phyloP scores from a whole-genome alignment of 1,139 yeast species.

The Geotrichum bryndzae region DNA sequence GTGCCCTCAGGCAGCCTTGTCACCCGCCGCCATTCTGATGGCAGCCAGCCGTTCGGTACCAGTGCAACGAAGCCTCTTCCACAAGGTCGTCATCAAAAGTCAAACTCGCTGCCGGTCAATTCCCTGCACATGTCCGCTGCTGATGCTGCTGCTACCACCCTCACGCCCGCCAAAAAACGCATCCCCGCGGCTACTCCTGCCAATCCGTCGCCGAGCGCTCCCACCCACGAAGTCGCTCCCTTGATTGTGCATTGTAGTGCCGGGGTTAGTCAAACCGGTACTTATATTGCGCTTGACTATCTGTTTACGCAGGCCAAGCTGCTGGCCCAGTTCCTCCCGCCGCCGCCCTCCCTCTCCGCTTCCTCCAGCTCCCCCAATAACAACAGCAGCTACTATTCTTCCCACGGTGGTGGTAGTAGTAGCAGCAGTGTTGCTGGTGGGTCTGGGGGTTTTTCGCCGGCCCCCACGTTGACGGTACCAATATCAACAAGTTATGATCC shows the following conservation, averaged over 20 bases:
- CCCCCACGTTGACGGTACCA: background rate
- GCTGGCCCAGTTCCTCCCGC: background rate
- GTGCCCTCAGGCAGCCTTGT: background rate
- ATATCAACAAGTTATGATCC: constrained; percentile 22
- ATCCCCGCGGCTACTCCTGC: background rate
- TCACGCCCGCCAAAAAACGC: background rate
- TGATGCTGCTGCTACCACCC: background rate
- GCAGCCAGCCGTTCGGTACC: constrained; percentile 37
- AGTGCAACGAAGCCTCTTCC: constrained; percentile 42
- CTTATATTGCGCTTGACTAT: constrained; percentile 65
- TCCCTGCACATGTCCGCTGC: constrained; percentile 14
- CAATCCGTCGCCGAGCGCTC: background rate
- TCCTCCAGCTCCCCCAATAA: background rate
- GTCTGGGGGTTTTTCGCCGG: background rate
- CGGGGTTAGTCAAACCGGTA: constrained; percentile 81
- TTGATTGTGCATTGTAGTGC: constrained; percentile 71
- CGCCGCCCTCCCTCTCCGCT: background rate
- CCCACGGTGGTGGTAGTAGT: constrained; percentile 16
- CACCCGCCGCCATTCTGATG: constrained; percentile 8
- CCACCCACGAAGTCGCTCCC: background rate
- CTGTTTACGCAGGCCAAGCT: constrained; percentile 30
- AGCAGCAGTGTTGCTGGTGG: constrained; percentile 15
- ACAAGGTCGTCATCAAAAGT: constrained; percentile 15
- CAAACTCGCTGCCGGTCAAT: constrained; percentile 33
- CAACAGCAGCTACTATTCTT: background rate